Base-by-base conservation (phyloP, 257 asterid genomes). In the Perilla frutescens region DNA sequence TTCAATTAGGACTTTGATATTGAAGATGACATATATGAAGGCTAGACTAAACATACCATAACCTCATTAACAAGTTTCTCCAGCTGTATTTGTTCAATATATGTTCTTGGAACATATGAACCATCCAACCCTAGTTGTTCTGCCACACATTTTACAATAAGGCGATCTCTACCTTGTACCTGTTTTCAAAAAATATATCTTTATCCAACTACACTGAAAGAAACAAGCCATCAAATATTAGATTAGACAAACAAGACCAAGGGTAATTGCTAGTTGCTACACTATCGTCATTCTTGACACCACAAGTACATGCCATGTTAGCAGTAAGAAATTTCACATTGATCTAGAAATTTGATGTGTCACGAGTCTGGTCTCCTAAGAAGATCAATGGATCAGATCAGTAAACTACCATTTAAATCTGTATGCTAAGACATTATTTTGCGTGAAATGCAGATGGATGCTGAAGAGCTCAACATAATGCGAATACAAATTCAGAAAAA, bases 151-250 rank as follows among this genome's bases (percentile, higher is more conserved):
- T 83, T 87, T 56, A 95, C 91, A 31, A 81, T 73, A 32, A 81
- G 63, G 45, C 99, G 93, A 62, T 95, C 98, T 81, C 87, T 84
- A 76, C 99, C 99, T 88, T 92, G 99, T 57, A 95, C 98, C 99
- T 95, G 76, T 57, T 57, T 31, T 47, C 72, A 55, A 68, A 74
- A 78, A 70, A 47, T 4, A 13, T 64, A 64, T 40, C 67, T 58
- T 70, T 66, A 59, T 41, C 57, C 48, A 62, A 61, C 54, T 68
- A 34, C 62, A 54, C 12, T 12, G 14, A 31, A 43, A 14, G 31
- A 45, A 72, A 12, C 29, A 20, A 34, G 13, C 60, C 3, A 54
- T 13, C 66, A 57, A 41, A 51, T 15, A 43, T 57, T 39, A 61
- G 4, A 67, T 40, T 64, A 5, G 13, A 62, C 62, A 40, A 67